Conservation (phyloP, 768 basidiomycete species). For the Mycena belliarum region DNA sequence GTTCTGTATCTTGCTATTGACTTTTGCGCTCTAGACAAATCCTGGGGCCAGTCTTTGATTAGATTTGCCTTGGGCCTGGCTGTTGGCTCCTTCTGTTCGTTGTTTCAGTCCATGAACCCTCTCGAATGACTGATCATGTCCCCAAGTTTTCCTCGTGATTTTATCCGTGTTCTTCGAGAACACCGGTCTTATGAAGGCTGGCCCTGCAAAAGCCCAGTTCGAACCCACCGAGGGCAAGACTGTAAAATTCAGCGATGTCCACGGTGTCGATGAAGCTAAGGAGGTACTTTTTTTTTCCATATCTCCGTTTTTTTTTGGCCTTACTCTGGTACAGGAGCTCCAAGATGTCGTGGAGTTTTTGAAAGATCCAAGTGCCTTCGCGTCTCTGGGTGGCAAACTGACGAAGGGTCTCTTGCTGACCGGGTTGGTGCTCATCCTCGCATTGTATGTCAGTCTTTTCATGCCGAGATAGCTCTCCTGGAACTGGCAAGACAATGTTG, state of each 20-base stretch:
- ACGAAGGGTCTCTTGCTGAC: conserved; percentile 92
- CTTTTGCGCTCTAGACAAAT: conserved; percentile 13
- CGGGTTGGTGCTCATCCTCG: conserved; percentile 43
- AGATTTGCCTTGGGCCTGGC: conserved; percentile 59
- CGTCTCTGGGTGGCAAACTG: conserved; percentile 88
- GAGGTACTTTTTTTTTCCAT: conserved; percentile 48
- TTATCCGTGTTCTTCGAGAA: conserved; percentile 91
- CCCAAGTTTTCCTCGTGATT: conserved; percentile 76
- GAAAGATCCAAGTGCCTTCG: conserved; percentile 89
- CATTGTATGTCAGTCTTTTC: background rate
- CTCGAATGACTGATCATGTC: background rate
- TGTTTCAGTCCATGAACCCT: background rate
- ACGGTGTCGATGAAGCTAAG: conserved; percentile 97
- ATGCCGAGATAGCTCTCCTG: conserved; percentile 55
- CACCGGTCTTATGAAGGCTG: conserved; percentile 89
- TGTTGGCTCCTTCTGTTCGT: conserved; percentile 69
- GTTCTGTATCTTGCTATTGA: background rate
- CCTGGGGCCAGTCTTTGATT: conserved; percentile 37
- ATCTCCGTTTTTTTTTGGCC: background rate
- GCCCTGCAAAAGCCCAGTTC: conserved; percentile 78
- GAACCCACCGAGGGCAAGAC: conserved; percentile 78
- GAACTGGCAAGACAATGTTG: conserved; percentile 98
- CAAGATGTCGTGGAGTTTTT: conserved; percentile 95
- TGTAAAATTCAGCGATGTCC: conserved; percentile 93
- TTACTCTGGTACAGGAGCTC: conserved; percentile 61